A percentile compares a stretch with the other conserved stretches of the same genome.
Conservation (phyloP, 2,329 filamentous ascomycete species). For the Colletotrichum abscissum region DNA sequence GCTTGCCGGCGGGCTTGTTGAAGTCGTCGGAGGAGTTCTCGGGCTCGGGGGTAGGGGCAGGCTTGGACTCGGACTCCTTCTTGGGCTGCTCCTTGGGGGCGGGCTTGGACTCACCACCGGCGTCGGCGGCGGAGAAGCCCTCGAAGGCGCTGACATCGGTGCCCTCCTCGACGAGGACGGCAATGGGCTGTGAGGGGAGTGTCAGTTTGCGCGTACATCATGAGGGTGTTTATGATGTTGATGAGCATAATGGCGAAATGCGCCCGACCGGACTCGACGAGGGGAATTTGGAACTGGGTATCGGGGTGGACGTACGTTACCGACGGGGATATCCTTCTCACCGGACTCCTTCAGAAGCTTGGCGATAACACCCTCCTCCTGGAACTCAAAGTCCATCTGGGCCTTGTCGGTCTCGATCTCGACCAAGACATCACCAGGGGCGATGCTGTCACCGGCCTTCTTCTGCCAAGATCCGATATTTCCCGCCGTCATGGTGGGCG, state of each 20-base stretch:
- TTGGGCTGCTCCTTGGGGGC: slow-evolving; percentile 75
- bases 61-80: slow-evolving; percentile 71
- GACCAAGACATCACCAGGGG: slow-evolving; percentile 93
- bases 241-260: neutral
- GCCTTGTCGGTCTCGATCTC: slow-evolving; percentile 99
- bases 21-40: slow-evolving; percentile 49
- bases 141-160: slow-evolving; percentile 89
- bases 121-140: slow-evolving; percentile 87
- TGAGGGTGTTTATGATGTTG: slow-evolving; percentile 20
- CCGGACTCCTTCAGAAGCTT: slow-evolving; percentile 94
- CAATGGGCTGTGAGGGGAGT: slow-evolving; percentile 79
- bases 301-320: slow-evolving; percentile 77
- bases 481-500: slow-evolving; percentile 95
- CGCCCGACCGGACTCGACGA: slow-evolving; percentile 11
- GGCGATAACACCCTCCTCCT: slow-evolving; percentile 95
- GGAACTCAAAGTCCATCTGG: slow-evolving; percentile 99
- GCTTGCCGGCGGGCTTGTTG: slow-evolving; percentile 80
- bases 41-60: slow-evolving; percentile 64
- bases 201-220: slow-evolving; percentile 8
- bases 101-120: slow-evolving; percentile 81
- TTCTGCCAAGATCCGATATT: slow-evolving; percentile 99
- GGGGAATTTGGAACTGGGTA: neutral
- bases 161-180: slow-evolving; percentile 92
- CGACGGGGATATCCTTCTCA: slow-evolving; percentile 92
- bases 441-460: slow-evolving; percentile 88